phyloP scores from a whole-genome alignment of 768 basidiomycete species.

The Cystobasidium onofrii region DNA sequence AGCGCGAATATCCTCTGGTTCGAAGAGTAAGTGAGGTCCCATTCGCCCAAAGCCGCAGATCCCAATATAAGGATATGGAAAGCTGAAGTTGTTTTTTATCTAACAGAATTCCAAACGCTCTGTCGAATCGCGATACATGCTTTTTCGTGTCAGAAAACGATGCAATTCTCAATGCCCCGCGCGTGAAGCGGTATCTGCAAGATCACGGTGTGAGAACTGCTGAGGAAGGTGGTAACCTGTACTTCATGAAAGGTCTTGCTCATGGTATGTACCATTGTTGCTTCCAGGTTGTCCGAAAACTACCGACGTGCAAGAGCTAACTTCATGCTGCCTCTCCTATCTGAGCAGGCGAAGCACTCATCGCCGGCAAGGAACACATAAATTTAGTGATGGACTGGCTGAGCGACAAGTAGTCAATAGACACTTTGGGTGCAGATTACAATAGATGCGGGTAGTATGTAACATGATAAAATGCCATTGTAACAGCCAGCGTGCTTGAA shows the following conservation, averaged over 20 bases:
- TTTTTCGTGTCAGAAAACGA: conserved; percentile 80
- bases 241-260: conserved; percentile 56
- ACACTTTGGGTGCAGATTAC: background rate
- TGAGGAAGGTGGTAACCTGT: conserved; percentile 53
- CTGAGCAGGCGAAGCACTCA: conserved; percentile 51
- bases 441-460: background rate
- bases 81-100: background rate
- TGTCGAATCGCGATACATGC: conserved; percentile 57
- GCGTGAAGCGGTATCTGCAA: conserved; percentile 63
- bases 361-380: conserved; percentile 53
- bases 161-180: conserved; percentile 67
- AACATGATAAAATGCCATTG: background rate
- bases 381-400: conserved; percentile 61
- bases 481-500: too few relatives aligned
- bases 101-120: background rate
- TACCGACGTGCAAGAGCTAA: too few relatives aligned
- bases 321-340: background rate
- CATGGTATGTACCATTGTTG: conserved; percentile 54
- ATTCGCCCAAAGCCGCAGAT: too few relatives aligned
- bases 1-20: conserved; percentile 78
- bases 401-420: background rate
- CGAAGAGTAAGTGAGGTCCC: conserved; percentile 64
- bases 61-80: background rate
- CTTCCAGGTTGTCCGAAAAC: too few relatives aligned
- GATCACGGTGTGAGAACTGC: conserved; percentile 57